phyloP scores from a whole-genome alignment of 106 monocot genomes.

The Dendrobium nobile region DNA sequence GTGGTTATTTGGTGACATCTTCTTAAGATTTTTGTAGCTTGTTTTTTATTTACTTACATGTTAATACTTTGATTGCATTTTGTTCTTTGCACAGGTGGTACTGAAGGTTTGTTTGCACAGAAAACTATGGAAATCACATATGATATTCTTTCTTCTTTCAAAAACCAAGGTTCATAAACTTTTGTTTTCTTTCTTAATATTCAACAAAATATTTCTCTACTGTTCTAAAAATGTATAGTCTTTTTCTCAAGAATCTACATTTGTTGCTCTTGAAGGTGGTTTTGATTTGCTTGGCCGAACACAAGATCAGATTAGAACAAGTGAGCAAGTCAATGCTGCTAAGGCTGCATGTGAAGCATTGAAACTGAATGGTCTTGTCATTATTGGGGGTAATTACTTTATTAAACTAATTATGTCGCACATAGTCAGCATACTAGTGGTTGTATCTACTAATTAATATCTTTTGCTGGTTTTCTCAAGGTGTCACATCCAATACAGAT shows the following conservation, averaged over 20 bases:
- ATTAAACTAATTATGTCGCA: too few relatives aligned
- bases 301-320: slow-evolving; percentile 78
- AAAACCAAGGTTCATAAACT: slow-evolving; percentile 66
- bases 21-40: background rate
- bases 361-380: slow-evolving; percentile 82
- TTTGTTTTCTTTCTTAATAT: background rate
- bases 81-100: slow-evolving; percentile 30
- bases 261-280: slow-evolving; percentile 44
- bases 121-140: slow-evolving; percentile 83
- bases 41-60: background rate
- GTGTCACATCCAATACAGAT: slow-evolving; percentile 83
- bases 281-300: slow-evolving; percentile 90
- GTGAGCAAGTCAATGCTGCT: slow-evolving; percentile 76
- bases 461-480: slow-evolving; percentile 21
- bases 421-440: background rate
- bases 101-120: slow-evolving; percentile 84
- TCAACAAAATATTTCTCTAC: too few relatives aligned
- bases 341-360: slow-evolving; percentile 56
- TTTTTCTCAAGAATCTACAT: too few relatives aligned
- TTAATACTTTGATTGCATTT: background rate
- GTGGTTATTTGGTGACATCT: too few relatives aligned
- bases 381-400: slow-evolving; percentile 66
- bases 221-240: too few relatives aligned
- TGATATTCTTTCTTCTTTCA: slow-evolving; percentile 62
- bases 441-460: background rate